Conservation (phyloP, 352 stramenopile species). For the Phytophthora agathidicida region DNA sequence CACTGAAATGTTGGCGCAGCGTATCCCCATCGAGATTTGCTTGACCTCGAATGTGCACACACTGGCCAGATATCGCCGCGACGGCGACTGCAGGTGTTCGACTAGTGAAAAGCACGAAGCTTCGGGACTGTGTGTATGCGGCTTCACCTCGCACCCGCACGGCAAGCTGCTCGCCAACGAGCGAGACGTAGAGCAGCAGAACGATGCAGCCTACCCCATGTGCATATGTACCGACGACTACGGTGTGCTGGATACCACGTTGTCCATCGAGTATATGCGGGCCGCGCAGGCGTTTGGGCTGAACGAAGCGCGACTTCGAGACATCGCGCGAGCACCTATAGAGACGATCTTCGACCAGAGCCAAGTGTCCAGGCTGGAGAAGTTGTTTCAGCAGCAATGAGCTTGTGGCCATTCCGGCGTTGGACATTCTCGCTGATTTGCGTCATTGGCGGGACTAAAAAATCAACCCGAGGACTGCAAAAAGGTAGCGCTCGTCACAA, state of each 20-base stretch:
- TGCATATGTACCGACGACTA: slow-evolving; percentile 94
- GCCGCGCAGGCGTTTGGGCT: slow-evolving; percentile 80
- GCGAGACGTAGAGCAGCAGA: slow-evolving; percentile 25
- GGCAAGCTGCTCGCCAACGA: slow-evolving; percentile 52
- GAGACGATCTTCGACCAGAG: slow-evolving; percentile 65
- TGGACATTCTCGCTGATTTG: slow-evolving; percentile 12
- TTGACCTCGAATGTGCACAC: slow-evolving; percentile 95
- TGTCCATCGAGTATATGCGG: slow-evolving; percentile 89
- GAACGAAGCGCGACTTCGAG: slow-evolving; percentile 42
- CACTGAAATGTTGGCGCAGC: slow-evolving; percentile 59
- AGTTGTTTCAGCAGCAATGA: slow-evolving; percentile 22
- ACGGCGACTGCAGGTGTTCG: slow-evolving; percentile 37
- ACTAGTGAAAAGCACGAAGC: slow-evolving; percentile 37
- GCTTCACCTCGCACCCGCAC: slow-evolving; percentile 87
- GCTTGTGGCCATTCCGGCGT: neutral
- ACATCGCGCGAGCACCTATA: slow-evolving; percentile 53
- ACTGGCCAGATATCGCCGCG: slow-evolving; percentile 74
- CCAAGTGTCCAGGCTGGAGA: slow-evolving; percentile 32
- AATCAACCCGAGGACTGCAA: neutral
- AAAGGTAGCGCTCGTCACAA: slow-evolving; percentile 5
- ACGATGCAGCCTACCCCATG: slow-evolving; percentile 76
- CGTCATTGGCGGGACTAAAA: slow-evolving; percentile 9
- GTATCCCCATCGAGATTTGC: slow-evolving; percentile 93
- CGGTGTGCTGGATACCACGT: slow-evolving; percentile 91
- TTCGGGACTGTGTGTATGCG: slow-evolving; percentile 57